Evolutionary conservation across 768 basidiomycete species (phyloP).

Genomic region (Russula olivacea): DNA sequence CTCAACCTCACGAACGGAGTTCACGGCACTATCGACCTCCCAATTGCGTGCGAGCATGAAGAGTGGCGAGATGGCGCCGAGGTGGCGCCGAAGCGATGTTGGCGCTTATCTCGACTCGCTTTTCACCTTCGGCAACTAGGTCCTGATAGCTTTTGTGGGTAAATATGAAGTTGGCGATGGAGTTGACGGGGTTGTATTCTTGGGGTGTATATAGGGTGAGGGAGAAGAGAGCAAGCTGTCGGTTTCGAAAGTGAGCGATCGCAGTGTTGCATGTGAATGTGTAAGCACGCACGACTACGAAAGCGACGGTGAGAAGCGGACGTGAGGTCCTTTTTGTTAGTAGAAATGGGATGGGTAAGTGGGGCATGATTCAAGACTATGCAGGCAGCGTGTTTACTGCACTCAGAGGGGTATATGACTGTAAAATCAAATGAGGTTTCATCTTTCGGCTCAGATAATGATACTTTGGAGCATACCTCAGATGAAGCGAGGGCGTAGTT

Average conservation of each 20-base stretch:
- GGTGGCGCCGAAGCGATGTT: not conserved
- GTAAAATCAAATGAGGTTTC: too few species aligned
- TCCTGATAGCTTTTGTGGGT: not conserved
- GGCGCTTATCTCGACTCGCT: not conserved
- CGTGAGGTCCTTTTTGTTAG: not conserved
- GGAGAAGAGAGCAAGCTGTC: not conserved
- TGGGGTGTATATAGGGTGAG: not conserved
- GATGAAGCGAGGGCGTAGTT: not conserved
- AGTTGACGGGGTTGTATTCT: not conserved
- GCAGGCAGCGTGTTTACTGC: too few species aligned
- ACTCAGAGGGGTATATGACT: not conserved
- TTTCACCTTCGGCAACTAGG: not conserved
- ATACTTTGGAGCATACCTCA: not conserved
- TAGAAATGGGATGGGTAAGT: not conserved
- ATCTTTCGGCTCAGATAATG: not conserved
- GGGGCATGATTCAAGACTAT: not conserved
- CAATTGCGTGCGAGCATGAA: slow-evolving; percentile 58
- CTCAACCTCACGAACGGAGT: slow-evolving; percentile 72
- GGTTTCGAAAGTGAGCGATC: not conserved
- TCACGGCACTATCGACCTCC: slow-evolving; percentile 53
- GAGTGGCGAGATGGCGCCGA: slow-evolving; percentile 22
- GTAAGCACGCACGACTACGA: not conserved
- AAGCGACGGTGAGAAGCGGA: not conserved
- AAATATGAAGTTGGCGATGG: not conserved
- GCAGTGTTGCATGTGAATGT: not conserved